Base-by-base conservation (phyloP, 768 basidiomycete species). In the Russula vinacea region DNA sequence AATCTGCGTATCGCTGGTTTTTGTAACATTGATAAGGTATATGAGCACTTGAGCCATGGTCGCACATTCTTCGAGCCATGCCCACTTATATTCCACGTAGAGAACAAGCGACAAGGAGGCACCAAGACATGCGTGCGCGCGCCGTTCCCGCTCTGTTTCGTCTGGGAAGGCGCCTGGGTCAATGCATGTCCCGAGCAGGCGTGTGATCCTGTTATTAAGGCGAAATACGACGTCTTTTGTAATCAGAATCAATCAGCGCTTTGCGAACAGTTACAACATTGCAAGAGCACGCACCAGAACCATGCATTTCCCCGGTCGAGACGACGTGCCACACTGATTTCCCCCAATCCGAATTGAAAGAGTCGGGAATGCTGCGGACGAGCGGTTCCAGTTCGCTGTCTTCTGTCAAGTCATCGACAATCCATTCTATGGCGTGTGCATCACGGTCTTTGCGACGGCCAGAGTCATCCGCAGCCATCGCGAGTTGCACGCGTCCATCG, bases 401-500 rank as follows among this genome's bases (percentile, higher is more conserved):
- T 22, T 63, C 62, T 37, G 62, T 63, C 3, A 63, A 56, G 47
- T 24, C 24, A 29, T 63, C 56, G 24, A 52, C 26, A 3, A 63
- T 49, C 62, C 62, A 63, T 19, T 22, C 14, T 51, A 63, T 63
- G 22, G 62, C 62, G 17, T 19, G 26, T 0, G 56, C 56, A 16
- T 63, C 62, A 14, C 62, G 62, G 19, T 33, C 19, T 19, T 17
- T 56, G 5, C 56, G 62, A 17, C 33, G 35, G 1, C 17, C 39
- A 2, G 62, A 24, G n/a, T n/a, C n/a, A 10, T 62, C 11, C 29
- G 29, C 29, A 29, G 29, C 29, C 62, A 62, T 62, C 6, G 62
- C 62, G n/a, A 62, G 56, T 56, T 62, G 62, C 10, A 40, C 56
- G n/a, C 56, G 56, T 22, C 62, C 62, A 6, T 62, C 62, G 16